phyloP scores from a whole-genome alignment of 768 basidiomycete species.

The Phaeotremella fagi region DNA sequence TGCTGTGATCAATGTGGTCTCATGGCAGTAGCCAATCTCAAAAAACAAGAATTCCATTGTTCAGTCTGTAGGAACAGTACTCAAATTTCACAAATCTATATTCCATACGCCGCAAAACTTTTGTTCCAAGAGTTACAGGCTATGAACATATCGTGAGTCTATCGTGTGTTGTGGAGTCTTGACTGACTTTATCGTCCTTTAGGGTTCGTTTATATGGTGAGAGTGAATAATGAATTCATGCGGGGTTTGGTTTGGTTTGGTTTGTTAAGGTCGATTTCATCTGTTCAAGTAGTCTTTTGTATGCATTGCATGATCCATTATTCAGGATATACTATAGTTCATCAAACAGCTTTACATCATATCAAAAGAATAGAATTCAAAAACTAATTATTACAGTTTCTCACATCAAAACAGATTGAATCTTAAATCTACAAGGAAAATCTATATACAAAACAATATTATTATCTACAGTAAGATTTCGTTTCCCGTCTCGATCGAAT shows the following conservation, averaged over 20 bases:
- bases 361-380: too few relatives aligned
- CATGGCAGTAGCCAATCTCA: slow-evolving; percentile 96
- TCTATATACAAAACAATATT: too few relatives aligned
- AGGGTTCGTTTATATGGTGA: slow-evolving; percentile 40
- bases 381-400: too few relatives aligned
- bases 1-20: slow-evolving; percentile 96
- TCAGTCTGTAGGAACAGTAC: slow-evolving; percentile 97
- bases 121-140: slow-evolving; percentile 70
- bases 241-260: not conserved
- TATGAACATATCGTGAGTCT: slow-evolving; percentile 42
- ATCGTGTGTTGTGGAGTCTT: not conserved
- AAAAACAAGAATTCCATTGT: slow-evolving; percentile 99
- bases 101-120: slow-evolving; percentile 86
- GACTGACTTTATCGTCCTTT: not conserved
- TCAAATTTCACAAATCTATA: slow-evolving; percentile 66
- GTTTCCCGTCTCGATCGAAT: not conserved
- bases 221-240: slow-evolving; percentile 16
- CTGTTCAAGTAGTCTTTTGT: too few relatives aligned
- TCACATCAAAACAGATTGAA: too few relatives aligned
- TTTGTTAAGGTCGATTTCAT: too few relatives aligned
- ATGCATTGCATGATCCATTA: too few relatives aligned
- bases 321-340: too few relatives aligned
- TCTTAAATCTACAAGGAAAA: too few relatives aligned
- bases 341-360: too few relatives aligned
- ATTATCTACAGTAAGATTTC: too few relatives aligned